Evolutionary conservation across 108 stramenopile species (phyloP).

Genomic region (Asterionellopsis glacialis): DNA sequence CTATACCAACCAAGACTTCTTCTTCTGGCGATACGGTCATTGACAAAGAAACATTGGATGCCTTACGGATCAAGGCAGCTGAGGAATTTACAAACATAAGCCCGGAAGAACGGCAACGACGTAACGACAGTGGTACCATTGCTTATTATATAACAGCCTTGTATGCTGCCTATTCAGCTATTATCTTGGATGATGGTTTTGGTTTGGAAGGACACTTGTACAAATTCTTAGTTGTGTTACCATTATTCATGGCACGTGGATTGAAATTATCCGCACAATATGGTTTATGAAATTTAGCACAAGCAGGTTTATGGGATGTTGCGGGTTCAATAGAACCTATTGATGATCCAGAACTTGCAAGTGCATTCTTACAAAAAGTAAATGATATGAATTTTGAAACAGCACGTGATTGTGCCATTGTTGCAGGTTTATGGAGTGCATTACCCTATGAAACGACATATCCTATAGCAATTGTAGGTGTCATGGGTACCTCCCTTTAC

Average conservation of each 20-base stretch:
- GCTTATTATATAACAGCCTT: constrained; percentile 6
- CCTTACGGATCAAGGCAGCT: constrained; percentile 15
- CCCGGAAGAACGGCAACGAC: constrained; percentile 32
- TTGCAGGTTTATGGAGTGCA: constrained; percentile 19
- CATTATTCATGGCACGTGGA: constrained; percentile 23
- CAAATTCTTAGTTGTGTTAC: constrained; percentile 24
- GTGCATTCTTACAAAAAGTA: constrained; percentile 28
- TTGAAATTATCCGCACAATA: constrained; percentile 12
- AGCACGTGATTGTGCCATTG: constrained; percentile 3
- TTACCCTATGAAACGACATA: constrained; percentile 13
- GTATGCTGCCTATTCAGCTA: constrained; percentile 24
- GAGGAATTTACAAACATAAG: constrained; percentile 26
- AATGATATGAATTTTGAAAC: constrained; percentile 37
- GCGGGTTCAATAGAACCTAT: constrained; percentile 18
- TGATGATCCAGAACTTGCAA: constrained; percentile 24
- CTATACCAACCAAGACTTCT: background rate
- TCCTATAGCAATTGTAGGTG: background rate
- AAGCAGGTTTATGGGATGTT: constrained; percentile 33
- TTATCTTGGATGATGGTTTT: constrained; percentile 23
- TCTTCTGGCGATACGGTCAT: background rate
- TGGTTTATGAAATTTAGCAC: constrained; percentile 46
- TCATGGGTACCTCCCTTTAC: background rate
- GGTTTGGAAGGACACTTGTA: constrained; percentile 15
- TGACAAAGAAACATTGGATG: background rate
- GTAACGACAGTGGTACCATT: constrained; percentile 9